Conservation (phyloP, 1,284 basidiomycete species). For the Ustilago shanxiensis region DNA sequence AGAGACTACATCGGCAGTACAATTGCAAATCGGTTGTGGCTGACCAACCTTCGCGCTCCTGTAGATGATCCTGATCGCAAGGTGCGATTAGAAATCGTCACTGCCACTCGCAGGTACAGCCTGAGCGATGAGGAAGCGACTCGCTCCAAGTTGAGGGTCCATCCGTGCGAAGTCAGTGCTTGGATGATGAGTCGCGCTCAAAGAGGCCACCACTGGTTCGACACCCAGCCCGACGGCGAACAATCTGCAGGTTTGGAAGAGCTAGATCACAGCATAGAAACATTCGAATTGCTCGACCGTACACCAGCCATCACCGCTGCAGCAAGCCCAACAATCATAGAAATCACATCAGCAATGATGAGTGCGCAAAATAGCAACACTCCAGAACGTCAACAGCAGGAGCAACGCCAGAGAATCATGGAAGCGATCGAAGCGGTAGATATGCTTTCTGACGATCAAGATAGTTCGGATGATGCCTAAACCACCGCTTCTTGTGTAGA, state of each 20-base stretch:
- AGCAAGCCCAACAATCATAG: background rate
- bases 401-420: background rate
- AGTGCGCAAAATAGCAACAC: constrained; percentile 25
- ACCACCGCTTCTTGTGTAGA: no score
- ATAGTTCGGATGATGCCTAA: constrained; percentile 1
- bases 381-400: background rate
- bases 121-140: background rate
- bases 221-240: background rate
- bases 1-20: constrained; percentile 35
- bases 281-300: constrained; percentile 16
- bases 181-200: constrained; percentile 48
- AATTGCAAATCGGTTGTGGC: constrained; percentile 13
- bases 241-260: background rate
- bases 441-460: constrained; percentile 22
- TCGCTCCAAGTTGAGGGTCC: constrained; percentile 11
- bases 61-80: background rate
- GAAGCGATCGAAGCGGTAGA: constrained; percentile 28
- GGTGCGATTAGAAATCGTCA: constrained; percentile 15
- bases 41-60: constrained; percentile 9
- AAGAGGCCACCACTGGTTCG: constrained; percentile 23
- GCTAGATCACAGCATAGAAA: constrained; percentile 20
- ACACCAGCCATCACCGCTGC: background rate
- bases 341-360: constrained; percentile 20
- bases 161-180: constrained; percentile 41
- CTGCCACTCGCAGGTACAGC: constrained; percentile 6